Evolutionary conservation across 768 basidiomycete genomes (phyloP), one percentile per base, ranked within the genome.

Genomic region (Pleurotus tuoliensis): DNA sequence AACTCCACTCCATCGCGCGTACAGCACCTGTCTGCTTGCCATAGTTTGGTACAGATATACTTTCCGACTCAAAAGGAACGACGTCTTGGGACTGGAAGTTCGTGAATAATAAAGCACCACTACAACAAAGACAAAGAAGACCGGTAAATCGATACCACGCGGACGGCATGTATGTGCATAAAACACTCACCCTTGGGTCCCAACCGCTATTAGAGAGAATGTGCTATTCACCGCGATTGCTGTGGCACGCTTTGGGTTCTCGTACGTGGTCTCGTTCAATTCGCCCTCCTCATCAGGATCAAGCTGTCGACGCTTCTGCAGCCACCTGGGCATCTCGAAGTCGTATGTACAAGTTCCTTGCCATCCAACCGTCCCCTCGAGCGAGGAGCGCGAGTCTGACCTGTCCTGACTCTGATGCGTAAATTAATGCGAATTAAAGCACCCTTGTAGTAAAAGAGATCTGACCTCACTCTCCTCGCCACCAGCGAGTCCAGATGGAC

Each of bases 151-250:
- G 15, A 34, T 30, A 20, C 48, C 27, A 27, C 38, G 22, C 51
- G 38, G 13, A 57, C 56, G 47, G 18, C 15, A 34, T 11, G 38
- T 22, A 46, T 25, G 53, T 2, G 38, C 11, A 39, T 46, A 34
- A 16, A 54, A 55, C 56, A 52, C 60, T n/a, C 57, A 90, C 92
- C 85, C 79, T 18, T 76, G 70, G 5, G 86, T 91, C 8, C 94
- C 94, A 27, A 94, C 76, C 6, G 92, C 92, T 56, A 92, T 75
- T 34, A 95, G 63, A 25, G 92, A 94, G 65, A 96, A 94, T 65
- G 83, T 87, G 18, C 75, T 73, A 65, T 95, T 96, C 60, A 94
- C 74, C 3, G 87, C 84, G 7, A 90, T 75, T 8, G 73, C 73
- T 38, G 83, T 78, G 3, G 87, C 89, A 25, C 84, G 80, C 30